A percentile compares a stretch with the other conserved stretches of the same genome.
These are phyloP conservation scores for Aspergillus sp. DNA, from an alignment of 2,329 filamentous ascomycete species.

Conservation along the genomic window DNA sequence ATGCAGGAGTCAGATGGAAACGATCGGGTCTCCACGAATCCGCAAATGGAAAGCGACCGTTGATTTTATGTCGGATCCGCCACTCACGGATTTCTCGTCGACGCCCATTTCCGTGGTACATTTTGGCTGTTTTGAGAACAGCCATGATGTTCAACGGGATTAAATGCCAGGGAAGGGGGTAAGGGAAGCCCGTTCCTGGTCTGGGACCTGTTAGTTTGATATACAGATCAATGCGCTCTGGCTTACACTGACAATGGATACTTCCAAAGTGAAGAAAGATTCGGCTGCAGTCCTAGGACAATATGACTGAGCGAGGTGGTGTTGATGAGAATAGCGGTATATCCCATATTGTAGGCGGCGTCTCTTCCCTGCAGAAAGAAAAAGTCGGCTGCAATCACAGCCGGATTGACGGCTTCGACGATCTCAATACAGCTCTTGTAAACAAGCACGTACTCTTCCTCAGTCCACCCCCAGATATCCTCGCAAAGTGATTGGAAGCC, in stretches of 20 bases:
- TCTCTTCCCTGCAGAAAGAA: conserved; percentile 47
- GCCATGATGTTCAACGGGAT: conserved; percentile 45
- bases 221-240: not conserved
- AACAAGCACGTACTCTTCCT: conserved; percentile 41
- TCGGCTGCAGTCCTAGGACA: conserved; percentile 40
- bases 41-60: conserved; percentile 26
- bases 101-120: conserved; percentile 24
- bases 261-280: conserved; percentile 29
- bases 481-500: conserved; percentile 28
- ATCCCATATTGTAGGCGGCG: conserved; percentile 37
- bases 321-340: conserved; percentile 41
- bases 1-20: conserved; percentile 29
- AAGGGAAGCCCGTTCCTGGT: conserved; percentile 45
- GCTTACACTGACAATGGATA: conserved; percentile 27
- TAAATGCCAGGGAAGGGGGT: conserved; percentile 46
- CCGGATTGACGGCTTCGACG: conserved; percentile 37
- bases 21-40: conserved; percentile 26
- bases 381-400: conserved; percentile 45
- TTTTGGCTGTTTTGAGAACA: conserved; percentile 27
- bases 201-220: conserved; percentile 21
- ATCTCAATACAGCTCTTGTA: conserved; percentile 41
- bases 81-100: conserved; percentile 23
- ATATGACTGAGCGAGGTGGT: conserved; percentile 48
- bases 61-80: conserved; percentile 26
- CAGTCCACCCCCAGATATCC: conserved; percentile 37